Evolutionary conservation across 441 rosid species (phyloP).

Genomic region (Bruguiera hainesii): DNA sequence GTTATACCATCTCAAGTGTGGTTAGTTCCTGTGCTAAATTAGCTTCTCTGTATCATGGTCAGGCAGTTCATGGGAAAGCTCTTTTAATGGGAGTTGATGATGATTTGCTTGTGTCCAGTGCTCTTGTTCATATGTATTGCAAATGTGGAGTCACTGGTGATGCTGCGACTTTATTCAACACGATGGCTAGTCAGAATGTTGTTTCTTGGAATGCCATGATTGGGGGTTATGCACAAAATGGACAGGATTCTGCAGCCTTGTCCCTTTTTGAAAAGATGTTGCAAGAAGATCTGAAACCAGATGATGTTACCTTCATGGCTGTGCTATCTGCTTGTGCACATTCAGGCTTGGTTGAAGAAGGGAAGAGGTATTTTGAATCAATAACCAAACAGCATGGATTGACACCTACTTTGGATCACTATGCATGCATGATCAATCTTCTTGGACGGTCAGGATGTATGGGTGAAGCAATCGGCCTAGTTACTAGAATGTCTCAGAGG

Average conservation of each 20-base stretch:
- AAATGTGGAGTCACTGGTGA: conserved; percentile 68
- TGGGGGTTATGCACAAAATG: conserved; percentile 66
- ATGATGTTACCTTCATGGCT: conserved; percentile 63
- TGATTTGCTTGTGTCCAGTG: conserved; percentile 61
- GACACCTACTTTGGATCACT: conserved; percentile 66
- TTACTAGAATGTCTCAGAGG: conserved; percentile 56
- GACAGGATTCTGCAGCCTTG: conserved; percentile 64
- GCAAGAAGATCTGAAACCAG: conserved; percentile 46
- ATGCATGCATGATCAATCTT: conserved; percentile 80
- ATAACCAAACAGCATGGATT: conserved; percentile 46
- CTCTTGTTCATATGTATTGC: conserved; percentile 76
- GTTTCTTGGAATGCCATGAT: conserved; percentile 89
- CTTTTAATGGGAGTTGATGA: conserved; percentile 35
- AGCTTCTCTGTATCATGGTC: conserved; percentile 60
- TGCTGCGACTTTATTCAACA: conserved; percentile 54
- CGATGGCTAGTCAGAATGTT: conserved; percentile 56
- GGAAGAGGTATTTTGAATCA: conserved; percentile 50
- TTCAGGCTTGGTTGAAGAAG: conserved; percentile 69
- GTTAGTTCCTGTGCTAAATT: conserved; percentile 65
- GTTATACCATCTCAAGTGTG: conserved; percentile 51
- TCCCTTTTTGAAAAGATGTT: conserved; percentile 55
- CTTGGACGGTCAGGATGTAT: conserved; percentile 67
- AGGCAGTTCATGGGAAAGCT: conserved; percentile 42
- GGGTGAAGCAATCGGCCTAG: conserved; percentile 60
- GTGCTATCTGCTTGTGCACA: conserved; percentile 85